These are phyloP conservation scores for Clarkia xantiana DNA, from an alignment of 345 rosid species.

Conservation along the genomic window DNA sequence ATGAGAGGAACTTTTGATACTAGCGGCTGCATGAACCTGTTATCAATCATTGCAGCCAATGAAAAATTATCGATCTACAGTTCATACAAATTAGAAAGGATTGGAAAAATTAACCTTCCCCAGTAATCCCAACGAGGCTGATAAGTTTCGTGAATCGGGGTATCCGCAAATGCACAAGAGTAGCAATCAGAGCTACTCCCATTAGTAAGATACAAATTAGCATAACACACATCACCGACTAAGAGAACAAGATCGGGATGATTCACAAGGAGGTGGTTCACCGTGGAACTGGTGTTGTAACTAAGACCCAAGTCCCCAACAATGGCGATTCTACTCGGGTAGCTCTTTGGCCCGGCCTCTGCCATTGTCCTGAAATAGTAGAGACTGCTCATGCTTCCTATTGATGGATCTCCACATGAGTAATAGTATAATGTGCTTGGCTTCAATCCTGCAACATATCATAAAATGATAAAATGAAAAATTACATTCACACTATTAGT, in stretches of 20 bases:
- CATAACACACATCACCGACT: slow-evolving; percentile 70
- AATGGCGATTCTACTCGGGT: slow-evolving; percentile 54
- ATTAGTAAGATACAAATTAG: slow-evolving; percentile 54
- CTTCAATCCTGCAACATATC: slow-evolving; percentile 41
- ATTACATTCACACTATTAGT: too few species aligned
- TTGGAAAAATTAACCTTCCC: slow-evolving; percentile 53
- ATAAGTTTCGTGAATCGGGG: slow-evolving; percentile 60
- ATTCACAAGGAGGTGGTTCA: slow-evolving; percentile 43
- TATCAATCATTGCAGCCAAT: too few species aligned
- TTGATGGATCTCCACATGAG: slow-evolving; percentile 61
- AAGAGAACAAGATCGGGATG: slow-evolving; percentile 72
- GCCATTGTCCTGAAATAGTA: slow-evolving; percentile 69
- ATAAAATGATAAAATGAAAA: not conserved
- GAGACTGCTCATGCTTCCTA: slow-evolving; percentile 32
- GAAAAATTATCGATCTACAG: not conserved
- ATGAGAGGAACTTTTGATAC: slow-evolving; percentile 60
- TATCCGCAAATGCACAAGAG: slow-evolving; percentile 31
- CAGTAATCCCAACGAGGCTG: slow-evolving; percentile 98
- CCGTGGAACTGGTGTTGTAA: slow-evolving; percentile 53
- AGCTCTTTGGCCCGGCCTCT: slow-evolving; percentile 26
- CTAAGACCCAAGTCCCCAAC: slow-evolving; percentile 86
- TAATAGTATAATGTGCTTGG: slow-evolving; percentile 42
- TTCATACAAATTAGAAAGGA: not conserved
- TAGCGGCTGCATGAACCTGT: slow-evolving; percentile 72
- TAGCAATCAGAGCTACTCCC: slow-evolving; percentile 42